Percentiles rank a stretch among this genome's conserved stretches.
Evolutionary conservation across 2,329 filamentous ascomycete species (phyloP).

Genomic region (Pochonia chlamydosporia): DNA sequence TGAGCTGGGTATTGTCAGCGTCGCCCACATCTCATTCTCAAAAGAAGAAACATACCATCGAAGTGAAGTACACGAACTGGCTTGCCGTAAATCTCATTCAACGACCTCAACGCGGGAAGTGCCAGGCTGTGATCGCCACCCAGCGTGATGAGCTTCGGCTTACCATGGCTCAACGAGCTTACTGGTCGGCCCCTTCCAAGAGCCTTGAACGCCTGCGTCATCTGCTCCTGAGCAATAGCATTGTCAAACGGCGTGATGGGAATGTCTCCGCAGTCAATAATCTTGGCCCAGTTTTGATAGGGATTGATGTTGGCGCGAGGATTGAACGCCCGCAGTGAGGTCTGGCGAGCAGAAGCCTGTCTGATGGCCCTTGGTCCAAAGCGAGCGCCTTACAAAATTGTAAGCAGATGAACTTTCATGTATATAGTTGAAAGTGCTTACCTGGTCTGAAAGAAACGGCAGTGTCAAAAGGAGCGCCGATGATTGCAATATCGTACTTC

Average conservation of each 20-base stretch:
- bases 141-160: conserved; percentile 58
- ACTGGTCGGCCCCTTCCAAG: conserved; percentile 43
- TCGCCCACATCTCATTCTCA: not conserved
- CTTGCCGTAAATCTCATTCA: conserved; percentile 55
- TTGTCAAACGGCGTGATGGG: conserved; percentile 86
- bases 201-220: conserved; percentile 74
- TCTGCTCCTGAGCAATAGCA: conserved; percentile 70
- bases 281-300: conserved; percentile 72
- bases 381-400: conserved; percentile 49
- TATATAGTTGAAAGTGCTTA: conserved; percentile 17
- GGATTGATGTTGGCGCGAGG: conserved; percentile 77
- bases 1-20: conserved; percentile 39
- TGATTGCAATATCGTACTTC: conserved; percentile 64
- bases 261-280: conserved; percentile 88
- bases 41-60: conserved; percentile 36
- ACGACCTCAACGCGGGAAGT: conserved; percentile 61
- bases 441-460: conserved; percentile 65
- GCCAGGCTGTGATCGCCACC: conserved; percentile 70
- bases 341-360: conserved; percentile 75
- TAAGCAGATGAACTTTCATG: not conserved
- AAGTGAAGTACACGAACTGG: conserved; percentile 69
- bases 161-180: conserved; percentile 24
- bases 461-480: conserved; percentile 71
- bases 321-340: conserved; percentile 72
- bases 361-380: conserved; percentile 88